Base-by-base conservation (phyloP, 2,329 filamentous ascomycete species). In the Westerdykella aurantiaca region DNA sequence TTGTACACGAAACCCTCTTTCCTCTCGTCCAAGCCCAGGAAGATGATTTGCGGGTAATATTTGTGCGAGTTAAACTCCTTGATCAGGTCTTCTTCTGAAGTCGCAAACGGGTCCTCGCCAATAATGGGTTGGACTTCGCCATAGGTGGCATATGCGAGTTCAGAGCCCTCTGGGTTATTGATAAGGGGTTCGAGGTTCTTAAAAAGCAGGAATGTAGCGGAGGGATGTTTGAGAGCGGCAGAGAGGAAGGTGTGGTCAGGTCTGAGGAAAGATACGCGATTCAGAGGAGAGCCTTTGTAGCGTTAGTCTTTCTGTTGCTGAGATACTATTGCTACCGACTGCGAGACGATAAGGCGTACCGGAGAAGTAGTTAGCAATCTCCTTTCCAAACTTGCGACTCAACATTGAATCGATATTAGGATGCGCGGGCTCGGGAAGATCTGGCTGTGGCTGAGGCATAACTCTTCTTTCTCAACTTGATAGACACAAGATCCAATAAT, bases 351-450 rank as follows among this genome's bases (percentile, higher is more conserved):
- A 31, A 42, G 39, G 41, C 22, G 34, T 58, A 71, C 70, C 75
- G 39, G 85, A 81, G 69, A 90, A 93, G 78, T 93, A 93, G 69
- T 91, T 93, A 62, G 83, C 78, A 49, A 87, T 75, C 69, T 91
- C 87, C 53, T 79, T 82, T 67, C 87, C 87, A 69, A 89, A 91
- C 62, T 83, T 87, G 46, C 80, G 75, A 55, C 82, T 80, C 58
- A 93, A 74, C 81, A 88, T 88, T 31, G 79, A 81, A 62, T 83
- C 80, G 55, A 78, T 68, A 50, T 76, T 71, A 45, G 74, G 67
- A 64, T 82, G 78, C 31, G 77, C 76, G 41, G 80, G 79, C 52
- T 74, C 71, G 22, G 80, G 80, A 42, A 82, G 72, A 43, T 70
- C 68, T 38, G 74, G 74, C 42, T 61, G 58, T 17, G 66, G 63